Percentiles rank a stretch among this genome's conserved stretches.
Conservation (phyloP, 176 grass and related monocot genomes). For the Lolium multiflorum region DNA sequence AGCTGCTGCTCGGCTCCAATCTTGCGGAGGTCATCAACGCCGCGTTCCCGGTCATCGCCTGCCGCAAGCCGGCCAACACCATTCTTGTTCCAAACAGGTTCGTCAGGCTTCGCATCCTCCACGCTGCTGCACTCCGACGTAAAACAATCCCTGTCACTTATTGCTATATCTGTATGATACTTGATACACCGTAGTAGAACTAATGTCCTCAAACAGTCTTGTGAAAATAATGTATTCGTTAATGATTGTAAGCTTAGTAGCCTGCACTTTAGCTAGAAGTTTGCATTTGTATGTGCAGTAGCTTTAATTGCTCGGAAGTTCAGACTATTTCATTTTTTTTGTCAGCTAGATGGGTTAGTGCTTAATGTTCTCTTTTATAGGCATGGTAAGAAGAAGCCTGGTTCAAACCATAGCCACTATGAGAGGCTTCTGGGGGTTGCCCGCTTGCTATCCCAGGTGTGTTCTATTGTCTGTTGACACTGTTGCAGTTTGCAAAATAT, state of each 20-base stretch:
- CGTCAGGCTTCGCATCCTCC: background rate
- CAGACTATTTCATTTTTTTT: background rate
- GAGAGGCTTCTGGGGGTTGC: slow-evolving; percentile 80
- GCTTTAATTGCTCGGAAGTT: background rate
- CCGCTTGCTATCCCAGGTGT: slow-evolving; percentile 78
- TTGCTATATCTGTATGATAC: too few species aligned
- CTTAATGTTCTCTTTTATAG: slow-evolving; percentile 41
- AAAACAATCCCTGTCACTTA: background rate
- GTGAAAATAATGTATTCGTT: background rate
- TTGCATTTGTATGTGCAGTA: background rate
- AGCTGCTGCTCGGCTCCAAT: slow-evolving; percentile 44
- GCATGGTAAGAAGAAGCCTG: slow-evolving; percentile 58
- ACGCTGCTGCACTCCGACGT: background rate
- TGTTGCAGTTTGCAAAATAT: background rate
- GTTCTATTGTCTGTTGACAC: slow-evolving; percentile 17
- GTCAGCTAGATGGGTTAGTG: background rate
- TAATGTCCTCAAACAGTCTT: background rate
- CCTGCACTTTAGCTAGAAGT: background rate
- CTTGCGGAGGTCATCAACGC: slow-evolving; percentile 51
- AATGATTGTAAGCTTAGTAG: background rate
- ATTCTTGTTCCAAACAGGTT: slow-evolving; percentile 51
- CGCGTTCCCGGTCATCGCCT: slow-evolving; percentile 56
- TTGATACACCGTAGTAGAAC: background rate
- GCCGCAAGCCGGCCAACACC: slow-evolving; percentile 57
- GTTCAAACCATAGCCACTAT: slow-evolving; percentile 63